Evolutionary conservation across 129 eudicot species (phyloP).

Genomic region (Flaveria sonorensis): DNA sequence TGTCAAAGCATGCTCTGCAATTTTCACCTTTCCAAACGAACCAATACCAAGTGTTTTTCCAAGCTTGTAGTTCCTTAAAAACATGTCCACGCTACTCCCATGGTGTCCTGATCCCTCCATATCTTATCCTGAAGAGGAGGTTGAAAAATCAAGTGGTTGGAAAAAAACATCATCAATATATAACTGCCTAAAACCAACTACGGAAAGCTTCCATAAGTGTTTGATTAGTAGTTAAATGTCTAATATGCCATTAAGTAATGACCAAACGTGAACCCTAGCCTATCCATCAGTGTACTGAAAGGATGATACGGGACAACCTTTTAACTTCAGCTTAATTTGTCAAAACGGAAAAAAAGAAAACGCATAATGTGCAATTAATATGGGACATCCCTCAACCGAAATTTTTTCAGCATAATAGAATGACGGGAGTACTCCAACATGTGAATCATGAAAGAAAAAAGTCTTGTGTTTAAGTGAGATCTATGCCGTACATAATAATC

Average conservation of each 20-base stretch:
- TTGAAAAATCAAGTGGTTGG: conserved; percentile 12
- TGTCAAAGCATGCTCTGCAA: conserved; percentile 86
- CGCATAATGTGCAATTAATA: neutral
- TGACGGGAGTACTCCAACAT: conserved; percentile 10
- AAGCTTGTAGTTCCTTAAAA: conserved; percentile 79
- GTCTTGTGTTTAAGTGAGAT: neutral
- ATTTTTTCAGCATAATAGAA: conserved; percentile 8
- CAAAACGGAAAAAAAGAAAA: neutral
- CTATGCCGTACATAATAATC: neutral
- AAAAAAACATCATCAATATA: neutral
- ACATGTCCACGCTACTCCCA: conserved; percentile 63
- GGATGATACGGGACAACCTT: neutral
- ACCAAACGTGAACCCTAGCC: conserved; percentile 7
- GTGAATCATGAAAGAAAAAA: conserved; percentile 10
- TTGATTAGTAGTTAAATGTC: neutral
- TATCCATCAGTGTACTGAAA: neutral
- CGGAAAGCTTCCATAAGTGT: neutral
- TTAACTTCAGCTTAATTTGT: neutral
- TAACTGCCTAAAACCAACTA: conserved; percentile 9
- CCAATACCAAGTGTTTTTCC: conserved; percentile 98
- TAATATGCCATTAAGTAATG: conserved; percentile 4
- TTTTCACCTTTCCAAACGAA: conserved; percentile 93
- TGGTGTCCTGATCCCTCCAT: conserved; percentile 87
- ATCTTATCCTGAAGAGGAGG: conserved; percentile 38
- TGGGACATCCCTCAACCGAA: conserved; percentile 12